Conservation (phyloP, 1,284 basidiomycete species). For the Marasmius fiardii region DNA sequence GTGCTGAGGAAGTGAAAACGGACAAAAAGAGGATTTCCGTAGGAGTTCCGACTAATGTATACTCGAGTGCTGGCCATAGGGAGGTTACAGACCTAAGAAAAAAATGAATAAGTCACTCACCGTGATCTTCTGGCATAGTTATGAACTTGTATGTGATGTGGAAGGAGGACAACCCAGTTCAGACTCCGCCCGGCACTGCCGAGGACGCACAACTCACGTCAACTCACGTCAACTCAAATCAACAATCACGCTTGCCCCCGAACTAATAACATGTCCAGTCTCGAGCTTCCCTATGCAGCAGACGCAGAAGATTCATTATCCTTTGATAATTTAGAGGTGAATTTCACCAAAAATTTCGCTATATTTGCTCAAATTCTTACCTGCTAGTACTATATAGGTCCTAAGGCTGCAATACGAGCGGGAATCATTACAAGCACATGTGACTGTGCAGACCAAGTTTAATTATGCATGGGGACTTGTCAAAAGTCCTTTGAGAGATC, state of each 20-base stretch:
- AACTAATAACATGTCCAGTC: conserved; percentile 50
- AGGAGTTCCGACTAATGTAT: not conserved
- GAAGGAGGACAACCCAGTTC: conserved; percentile 14
- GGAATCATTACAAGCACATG: conserved; percentile 80
- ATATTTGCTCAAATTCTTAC: not conserved
- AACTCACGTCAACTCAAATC: not conserved
- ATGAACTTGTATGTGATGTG: conserved; percentile 6
- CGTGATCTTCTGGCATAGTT: conserved; percentile 21
- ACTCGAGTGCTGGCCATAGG: conserved; percentile 5
- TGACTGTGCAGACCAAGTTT: conserved; percentile 96
- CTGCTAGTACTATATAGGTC: conserved; percentile 47
- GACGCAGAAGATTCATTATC: conserved; percentile 89
- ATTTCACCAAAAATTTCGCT: conserved; percentile 11
- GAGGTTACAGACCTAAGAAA: conserved; percentile 6
- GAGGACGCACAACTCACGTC: not conserved
- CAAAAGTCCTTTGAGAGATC: conserved; percentile 78
- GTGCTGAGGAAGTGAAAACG: conserved; percentile 4
- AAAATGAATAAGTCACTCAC: conserved; percentile 21
- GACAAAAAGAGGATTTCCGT: conserved; percentile 5
- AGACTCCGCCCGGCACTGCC: conserved; percentile 3
- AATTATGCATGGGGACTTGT: conserved; percentile 97
- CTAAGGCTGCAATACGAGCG: conserved; percentile 85
- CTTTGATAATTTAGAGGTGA: conserved; percentile 87
- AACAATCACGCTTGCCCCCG: not conserved
- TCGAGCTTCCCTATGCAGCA: conserved; percentile 91